Evolutionary conservation across 2,329 filamentous ascomycete species (phyloP).

Genomic region (Xenoacremonium recifei): DNA sequence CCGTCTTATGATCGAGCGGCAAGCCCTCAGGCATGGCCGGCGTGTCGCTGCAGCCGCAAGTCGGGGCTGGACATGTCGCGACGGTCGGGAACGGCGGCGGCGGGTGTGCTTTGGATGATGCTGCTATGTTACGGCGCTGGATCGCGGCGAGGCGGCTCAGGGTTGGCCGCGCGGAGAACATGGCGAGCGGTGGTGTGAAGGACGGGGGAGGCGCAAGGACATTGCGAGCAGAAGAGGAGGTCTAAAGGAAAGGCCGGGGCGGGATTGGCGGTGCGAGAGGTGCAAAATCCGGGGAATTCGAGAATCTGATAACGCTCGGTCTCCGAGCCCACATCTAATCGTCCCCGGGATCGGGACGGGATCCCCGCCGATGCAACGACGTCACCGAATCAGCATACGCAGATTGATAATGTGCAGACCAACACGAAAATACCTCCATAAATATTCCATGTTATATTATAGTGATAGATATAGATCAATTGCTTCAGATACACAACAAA

Average conservation of each 20-base stretch:
- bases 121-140: not conserved
- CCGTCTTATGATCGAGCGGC: constrained; percentile 69
- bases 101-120: not conserved
- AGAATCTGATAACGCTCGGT: constrained; percentile 22
- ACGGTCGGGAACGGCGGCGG: constrained; percentile 43
- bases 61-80: constrained; percentile 68
- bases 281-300: constrained; percentile 2
- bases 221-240: not conserved
- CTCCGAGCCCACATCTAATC: constrained; percentile 14
- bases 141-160: constrained; percentile 3
- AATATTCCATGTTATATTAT: too few relatives aligned
- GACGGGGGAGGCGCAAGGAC: not conserved
- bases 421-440: too few relatives aligned
- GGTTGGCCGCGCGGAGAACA: constrained; percentile 17
- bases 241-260: constrained; percentile 9
- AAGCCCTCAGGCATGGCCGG: constrained; percentile 64
- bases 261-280: too few relatives aligned
- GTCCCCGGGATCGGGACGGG: constrained; percentile 22
- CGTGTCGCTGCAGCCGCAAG: constrained; percentile 70
- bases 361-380: constrained; percentile 13
- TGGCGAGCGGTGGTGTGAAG: constrained; percentile 3
- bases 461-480: too few relatives aligned
- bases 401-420: constrained; percentile 15
- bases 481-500: too few relatives aligned
- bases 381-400: constrained; percentile 10